Evolutionary conservation across 805 yeast genomes (phyloP).

Genomic region (Torulaspora franciscae): DNA sequence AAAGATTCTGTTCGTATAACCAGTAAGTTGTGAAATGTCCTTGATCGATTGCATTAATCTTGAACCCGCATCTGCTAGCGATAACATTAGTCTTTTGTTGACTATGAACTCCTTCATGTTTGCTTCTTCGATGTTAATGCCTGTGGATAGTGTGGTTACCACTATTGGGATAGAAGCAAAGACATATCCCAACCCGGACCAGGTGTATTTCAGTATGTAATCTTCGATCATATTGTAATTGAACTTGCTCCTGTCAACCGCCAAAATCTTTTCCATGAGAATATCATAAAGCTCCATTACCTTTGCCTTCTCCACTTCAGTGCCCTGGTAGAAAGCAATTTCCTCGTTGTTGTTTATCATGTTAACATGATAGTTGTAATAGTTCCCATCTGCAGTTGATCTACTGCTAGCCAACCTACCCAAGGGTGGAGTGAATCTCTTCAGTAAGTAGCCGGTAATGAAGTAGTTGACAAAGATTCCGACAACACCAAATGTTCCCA

Average conservation of each 20-base stretch:
- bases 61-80: conserved; percentile 92
- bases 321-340: conserved; percentile 90
- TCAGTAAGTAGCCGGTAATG: conserved; percentile 69
- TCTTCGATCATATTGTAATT: conserved; percentile 74
- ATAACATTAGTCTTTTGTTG: conserved; percentile 83
- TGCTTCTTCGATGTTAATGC: conserved; percentile 40
- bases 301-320: conserved; percentile 66
- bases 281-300: conserved; percentile 54
- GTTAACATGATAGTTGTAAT: conserved; percentile 79
- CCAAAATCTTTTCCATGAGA: conserved; percentile 51
- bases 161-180: conserved; percentile 88
- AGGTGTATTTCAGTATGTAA: conserved; percentile 79
- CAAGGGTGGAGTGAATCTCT: conserved; percentile 75
- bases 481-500: conserved; percentile 79
- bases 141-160: conserved; percentile 43
- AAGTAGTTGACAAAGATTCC: conserved; percentile 81
- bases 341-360: conserved; percentile 88
- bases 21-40: conserved; percentile 85
- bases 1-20: conserved; percentile 84
- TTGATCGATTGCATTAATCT: conserved; percentile 91
- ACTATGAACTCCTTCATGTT: conserved; percentile 86
- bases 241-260: conserved; percentile 55
- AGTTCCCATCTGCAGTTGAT: conserved; percentile 81
- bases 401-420: conserved; percentile 68
- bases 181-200: conserved; percentile 94